Conservation (phyloP, 2,329 filamentous ascomycete genomes). For the Pseudopithomyces maydicus region DNA sequence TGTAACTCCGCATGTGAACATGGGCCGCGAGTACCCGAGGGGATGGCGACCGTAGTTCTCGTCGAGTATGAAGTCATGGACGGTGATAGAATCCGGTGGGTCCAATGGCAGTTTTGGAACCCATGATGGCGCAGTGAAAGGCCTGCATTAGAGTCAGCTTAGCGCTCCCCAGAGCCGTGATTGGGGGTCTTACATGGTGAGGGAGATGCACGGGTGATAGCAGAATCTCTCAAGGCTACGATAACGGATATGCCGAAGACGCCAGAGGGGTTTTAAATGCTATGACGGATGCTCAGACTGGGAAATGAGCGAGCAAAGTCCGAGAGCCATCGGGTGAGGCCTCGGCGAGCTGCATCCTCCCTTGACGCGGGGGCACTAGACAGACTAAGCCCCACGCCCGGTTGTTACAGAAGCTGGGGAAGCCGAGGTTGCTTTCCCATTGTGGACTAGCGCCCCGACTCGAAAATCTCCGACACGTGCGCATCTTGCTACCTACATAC, state of each 20-base stretch:
- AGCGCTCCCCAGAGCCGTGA: neutral
- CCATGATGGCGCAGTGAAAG: constrained; percentile 66
- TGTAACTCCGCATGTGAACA: constrained; percentile 78
- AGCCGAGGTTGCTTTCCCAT: neutral
- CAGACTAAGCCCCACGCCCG: too few species aligned
- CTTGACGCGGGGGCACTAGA: constrained; percentile 2
- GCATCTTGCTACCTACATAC: too few species aligned
- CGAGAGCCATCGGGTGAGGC: neutral
- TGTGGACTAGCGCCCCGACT: too few species aligned
- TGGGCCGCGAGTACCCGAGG: constrained; percentile 66
- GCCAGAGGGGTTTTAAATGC: too few species aligned
- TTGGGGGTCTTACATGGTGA: neutral
- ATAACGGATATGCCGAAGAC: too few species aligned
- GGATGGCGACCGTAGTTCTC: constrained; percentile 72
- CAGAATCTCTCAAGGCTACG: too few species aligned
- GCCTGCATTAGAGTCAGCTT: constrained; percentile 40
- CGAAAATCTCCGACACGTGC: too few species aligned
- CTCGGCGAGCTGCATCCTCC: neutral
- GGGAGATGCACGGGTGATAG: neutral
- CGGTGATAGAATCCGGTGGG: constrained; percentile 73
- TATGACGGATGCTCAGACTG: too few species aligned
- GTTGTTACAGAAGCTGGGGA: constrained; percentile 3
- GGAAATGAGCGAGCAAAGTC: neutral
- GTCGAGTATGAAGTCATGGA: constrained; percentile 77
- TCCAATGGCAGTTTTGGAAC: constrained; percentile 65